phyloP scores from a whole-genome alignment of 2,329 filamentous ascomycete species.

The Penicillium sp. region DNA sequence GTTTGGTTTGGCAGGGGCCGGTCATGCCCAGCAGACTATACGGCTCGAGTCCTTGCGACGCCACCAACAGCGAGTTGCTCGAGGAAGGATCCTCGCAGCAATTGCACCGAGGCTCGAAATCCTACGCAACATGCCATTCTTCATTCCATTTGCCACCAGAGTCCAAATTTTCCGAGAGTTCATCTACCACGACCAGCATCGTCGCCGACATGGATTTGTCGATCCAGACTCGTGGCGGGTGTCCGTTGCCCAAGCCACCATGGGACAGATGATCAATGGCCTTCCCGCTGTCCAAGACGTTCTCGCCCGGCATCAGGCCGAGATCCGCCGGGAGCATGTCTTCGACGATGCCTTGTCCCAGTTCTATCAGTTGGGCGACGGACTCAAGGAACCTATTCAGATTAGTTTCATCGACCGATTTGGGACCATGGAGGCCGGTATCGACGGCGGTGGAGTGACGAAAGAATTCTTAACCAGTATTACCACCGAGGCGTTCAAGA shows the following conservation, averaged over 20 bases:
- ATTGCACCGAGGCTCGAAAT: conserved; percentile 86
- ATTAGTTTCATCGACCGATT: conserved; percentile 96
- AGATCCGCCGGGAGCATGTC: conserved; percentile 71
- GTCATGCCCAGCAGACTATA: conserved; percentile 61
- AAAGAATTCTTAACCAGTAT: conserved; percentile 94
- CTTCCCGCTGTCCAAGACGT: conserved; percentile 41
- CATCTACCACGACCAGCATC: conserved; percentile 75
- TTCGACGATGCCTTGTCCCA: conserved; percentile 83
- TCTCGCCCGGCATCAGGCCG: conserved; percentile 65
- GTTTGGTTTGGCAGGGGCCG: conserved; percentile 53
- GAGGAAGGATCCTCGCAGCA: conserved; percentile 69
- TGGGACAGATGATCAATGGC: conserved; percentile 42
- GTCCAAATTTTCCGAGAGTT: conserved; percentile 94
- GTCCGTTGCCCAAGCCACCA: conserved; percentile 50
- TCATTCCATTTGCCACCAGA: conserved; percentile 86
- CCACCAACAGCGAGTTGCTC: conserved; percentile 64
- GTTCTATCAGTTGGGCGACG: conserved; percentile 77
- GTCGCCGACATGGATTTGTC: conserved; percentile 64
- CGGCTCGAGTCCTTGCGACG: conserved; percentile 61
- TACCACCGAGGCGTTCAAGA: conserved; percentile 76
- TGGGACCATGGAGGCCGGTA: conserved; percentile 80
- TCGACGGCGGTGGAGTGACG: conserved; percentile 93
- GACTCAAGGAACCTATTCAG: conserved; percentile 89
- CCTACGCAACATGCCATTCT: conserved; percentile 92
- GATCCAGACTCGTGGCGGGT: conserved; percentile 75